Conservation (phyloP, 164 flowering plant species). For the Tetrastigma voinierianum region DNA sequence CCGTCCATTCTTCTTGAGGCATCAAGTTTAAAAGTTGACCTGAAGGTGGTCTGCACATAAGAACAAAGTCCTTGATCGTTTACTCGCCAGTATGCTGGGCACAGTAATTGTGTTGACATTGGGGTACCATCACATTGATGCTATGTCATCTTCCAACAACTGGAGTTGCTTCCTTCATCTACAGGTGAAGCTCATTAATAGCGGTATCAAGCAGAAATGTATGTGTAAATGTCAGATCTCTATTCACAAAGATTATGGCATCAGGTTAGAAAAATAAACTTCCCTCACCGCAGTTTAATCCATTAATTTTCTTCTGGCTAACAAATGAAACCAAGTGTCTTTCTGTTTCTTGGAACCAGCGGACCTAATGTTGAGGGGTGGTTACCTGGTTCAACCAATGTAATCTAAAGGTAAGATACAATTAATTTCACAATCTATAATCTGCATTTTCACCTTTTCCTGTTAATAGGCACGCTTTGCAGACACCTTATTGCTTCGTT, state of each 20-base stretch:
- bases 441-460: constrained; percentile 9
- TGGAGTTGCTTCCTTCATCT: constrained; percentile 2
- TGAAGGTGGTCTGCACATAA: constrained; percentile 29
- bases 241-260: constrained; percentile 25
- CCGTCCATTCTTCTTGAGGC: constrained; percentile 70
- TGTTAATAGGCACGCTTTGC: no score
- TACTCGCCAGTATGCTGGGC: no score
- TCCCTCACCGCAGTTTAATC: not conserved
- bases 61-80: no score
- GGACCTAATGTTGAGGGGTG: constrained; percentile 20
- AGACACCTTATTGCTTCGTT: no score
- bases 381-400: constrained; percentile 14
- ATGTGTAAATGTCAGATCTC: constrained; percentile 31
- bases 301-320: not conserved
- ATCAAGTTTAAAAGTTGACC: constrained; percentile 56
- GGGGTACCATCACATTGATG: no score
- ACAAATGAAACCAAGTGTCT: not conserved
- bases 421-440: constrained; percentile 23
- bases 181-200: constrained; percentile 46
- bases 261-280: constrained; percentile 36
- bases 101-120: no score
- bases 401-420: constrained; percentile 30
- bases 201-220: constrained; percentile 51
- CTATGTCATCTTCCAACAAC: no score
- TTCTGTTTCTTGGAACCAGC: constrained; percentile 26